These are phyloP conservation scores for Sugiyamaella valdiviana DNA, from an alignment of 805 yeast genomes.

Conservation along the genomic window DNA sequence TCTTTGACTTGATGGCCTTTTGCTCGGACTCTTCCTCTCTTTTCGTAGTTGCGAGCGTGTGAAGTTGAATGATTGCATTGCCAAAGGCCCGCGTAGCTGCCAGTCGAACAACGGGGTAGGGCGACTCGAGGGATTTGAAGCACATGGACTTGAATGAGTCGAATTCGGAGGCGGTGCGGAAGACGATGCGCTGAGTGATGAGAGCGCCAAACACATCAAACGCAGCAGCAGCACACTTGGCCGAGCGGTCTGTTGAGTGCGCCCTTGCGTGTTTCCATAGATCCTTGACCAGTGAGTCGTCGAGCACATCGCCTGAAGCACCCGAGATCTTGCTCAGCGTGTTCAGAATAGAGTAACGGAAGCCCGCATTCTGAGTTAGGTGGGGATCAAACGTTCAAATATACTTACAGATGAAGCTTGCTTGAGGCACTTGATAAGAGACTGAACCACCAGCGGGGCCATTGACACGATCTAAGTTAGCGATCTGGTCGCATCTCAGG, in stretches of 20 bases:
- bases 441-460: conserved; percentile 28
- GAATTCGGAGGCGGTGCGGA: conserved; percentile 23
- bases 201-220: conserved; percentile 26
- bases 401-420: conserved; percentile 20
- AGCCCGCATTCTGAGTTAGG: conserved; percentile 24
- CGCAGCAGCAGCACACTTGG: conserved; percentile 28
- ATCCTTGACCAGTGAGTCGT: conserved; percentile 28
- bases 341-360: conserved; percentile 19
- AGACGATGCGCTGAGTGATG: conserved; percentile 21
- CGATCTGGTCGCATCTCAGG: not conserved
- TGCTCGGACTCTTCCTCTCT: conserved; percentile 10
- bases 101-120: conserved; percentile 21
- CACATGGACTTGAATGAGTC: conserved; percentile 24
- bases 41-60: conserved; percentile 11
- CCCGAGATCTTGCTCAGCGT: conserved; percentile 21
- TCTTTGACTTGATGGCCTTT: conserved; percentile 2
- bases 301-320: conserved; percentile 28
- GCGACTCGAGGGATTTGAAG: conserved; percentile 23
- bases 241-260: conserved; percentile 25
- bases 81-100: conserved; percentile 30
- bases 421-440: conserved; percentile 25
- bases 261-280: conserved; percentile 29
- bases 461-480: conserved; percentile 26
- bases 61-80: conserved; percentile 18
- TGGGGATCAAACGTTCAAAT: not conserved